These are phyloP conservation scores for Rhexocercosporidium sp. DNA, from an alignment of 2,329 filamentous ascomycete species.

Conservation along the genomic window DNA sequence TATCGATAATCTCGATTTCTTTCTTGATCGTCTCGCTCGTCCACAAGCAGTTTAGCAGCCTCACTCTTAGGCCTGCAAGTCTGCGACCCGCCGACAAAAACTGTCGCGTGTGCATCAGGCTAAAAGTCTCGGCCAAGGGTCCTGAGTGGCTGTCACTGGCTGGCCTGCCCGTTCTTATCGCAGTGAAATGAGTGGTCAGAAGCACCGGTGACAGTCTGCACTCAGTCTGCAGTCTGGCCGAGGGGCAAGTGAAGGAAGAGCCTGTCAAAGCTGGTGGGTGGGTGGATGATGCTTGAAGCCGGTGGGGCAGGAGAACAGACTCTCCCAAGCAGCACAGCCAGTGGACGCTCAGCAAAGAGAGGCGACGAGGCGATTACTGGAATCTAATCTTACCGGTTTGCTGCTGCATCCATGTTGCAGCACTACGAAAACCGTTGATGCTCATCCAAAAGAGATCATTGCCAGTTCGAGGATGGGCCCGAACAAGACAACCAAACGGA, in stretches of 20 bases:
- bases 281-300: not conserved
- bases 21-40: not conserved
- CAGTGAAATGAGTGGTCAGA: conserved; percentile 17
- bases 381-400: conserved; percentile 2
- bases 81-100: not conserved
- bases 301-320: not conserved
- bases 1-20: conserved; percentile 13
- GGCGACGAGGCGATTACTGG: not conserved
- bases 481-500: not conserved
- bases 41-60: not conserved
- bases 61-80: not conserved
- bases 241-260: not conserved
- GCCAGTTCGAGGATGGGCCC: conserved; percentile 5
- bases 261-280: not conserved
- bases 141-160: conserved; percentile 21
- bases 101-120: conserved; percentile 29
- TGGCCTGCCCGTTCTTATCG: conserved; percentile 26
- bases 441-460: conserved; percentile 6
- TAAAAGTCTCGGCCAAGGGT: conserved; percentile 9
- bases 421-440: not conserved
- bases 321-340: conserved; percentile 3
- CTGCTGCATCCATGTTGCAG: conserved; percentile 2
- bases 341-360: not conserved
- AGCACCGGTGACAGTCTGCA: not conserved
- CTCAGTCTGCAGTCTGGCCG: not conserved